A percentile compares a stretch with the other conserved stretches of the same genome.
phyloP scores from a whole-genome alignment of 495 filamentous ascomycete species.

The Trichoderma gamsii region DNA sequence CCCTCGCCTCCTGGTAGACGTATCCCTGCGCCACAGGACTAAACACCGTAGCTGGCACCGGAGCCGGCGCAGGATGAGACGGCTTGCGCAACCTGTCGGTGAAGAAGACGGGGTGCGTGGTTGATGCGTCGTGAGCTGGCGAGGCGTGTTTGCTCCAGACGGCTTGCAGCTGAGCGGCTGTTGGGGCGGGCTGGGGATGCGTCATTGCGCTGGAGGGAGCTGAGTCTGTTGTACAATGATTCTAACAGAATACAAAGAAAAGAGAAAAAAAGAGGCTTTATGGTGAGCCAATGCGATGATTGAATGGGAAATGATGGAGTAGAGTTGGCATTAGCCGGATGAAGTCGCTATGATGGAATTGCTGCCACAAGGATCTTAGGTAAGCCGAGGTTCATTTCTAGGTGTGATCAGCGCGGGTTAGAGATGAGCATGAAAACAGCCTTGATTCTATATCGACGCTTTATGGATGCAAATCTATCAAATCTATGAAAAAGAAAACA shows the following conservation, averaged over 20 bases:
- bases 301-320: background rate
- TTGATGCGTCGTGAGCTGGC: conserved; percentile 32
- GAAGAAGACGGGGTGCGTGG: conserved; percentile 55
- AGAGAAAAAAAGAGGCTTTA: background rate
- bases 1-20: conserved; percentile 38
- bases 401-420: background rate
- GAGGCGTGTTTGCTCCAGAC: background rate
- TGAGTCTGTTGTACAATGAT: background rate
- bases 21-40: conserved; percentile 52
- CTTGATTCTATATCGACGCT: background rate
- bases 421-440: background rate
- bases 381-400: background rate
- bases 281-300: background rate
- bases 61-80: conserved; percentile 23
- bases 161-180: background rate
- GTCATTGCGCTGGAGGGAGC: background rate
- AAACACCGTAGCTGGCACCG: conserved; percentile 19
- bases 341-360: conserved; percentile 15
- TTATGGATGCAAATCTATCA: conserved; percentile 9
- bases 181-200: background rate
- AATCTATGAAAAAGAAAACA: background rate
- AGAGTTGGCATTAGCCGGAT: background rate
- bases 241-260: background rate
- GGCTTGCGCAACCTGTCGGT: conserved; percentile 45
- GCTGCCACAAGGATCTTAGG: background rate